These are phyloP conservation scores for Trypanosoma conorhini DNA, from an alignment of 208 protist species.

Conservation along the genomic window DNA sequence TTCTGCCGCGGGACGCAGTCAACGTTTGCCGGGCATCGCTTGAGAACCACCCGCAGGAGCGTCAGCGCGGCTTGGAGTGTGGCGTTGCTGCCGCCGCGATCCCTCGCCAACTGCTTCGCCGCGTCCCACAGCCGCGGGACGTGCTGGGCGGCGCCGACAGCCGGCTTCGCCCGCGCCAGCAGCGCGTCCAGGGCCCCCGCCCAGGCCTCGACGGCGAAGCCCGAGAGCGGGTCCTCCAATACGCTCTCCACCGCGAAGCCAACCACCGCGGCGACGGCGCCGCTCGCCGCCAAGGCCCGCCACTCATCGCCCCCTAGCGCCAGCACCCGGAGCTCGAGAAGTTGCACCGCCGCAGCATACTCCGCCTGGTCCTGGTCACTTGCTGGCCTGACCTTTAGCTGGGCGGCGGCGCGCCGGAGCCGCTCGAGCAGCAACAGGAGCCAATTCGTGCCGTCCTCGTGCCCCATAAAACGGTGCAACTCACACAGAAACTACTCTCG, in stretches of 20 bases:
- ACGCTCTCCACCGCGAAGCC: conserved; percentile 42
- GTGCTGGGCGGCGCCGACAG: conserved; percentile 24
- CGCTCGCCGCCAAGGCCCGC: conserved; percentile 22
- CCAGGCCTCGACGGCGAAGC: conserved; percentile 44
- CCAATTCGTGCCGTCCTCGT: not conserved
- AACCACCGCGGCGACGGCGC: conserved; percentile 29
- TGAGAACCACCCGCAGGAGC: conserved; percentile 56
- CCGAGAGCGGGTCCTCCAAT: conserved; percentile 43
- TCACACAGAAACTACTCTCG: not conserved
- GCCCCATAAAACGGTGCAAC: not conserved
- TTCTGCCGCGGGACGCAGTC: conserved; percentile 34
- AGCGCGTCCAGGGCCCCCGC: conserved; percentile 28
- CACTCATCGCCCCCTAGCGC: not conserved
- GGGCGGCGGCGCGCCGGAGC: not conserved
- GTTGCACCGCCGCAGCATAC: conserved; percentile 14
- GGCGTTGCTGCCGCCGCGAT: conserved; percentile 8
- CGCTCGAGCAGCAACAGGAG: conserved; percentile 2
- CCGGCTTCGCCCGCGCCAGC: conserved; percentile 15
- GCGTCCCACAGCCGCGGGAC: conserved; percentile 32
- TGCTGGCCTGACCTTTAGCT: not conserved
- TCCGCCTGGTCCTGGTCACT: conserved; percentile 6
- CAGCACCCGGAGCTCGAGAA: conserved; percentile 9
- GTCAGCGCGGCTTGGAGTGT: conserved; percentile 32
- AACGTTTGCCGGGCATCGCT: conserved; percentile 29
- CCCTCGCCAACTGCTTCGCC: conserved; percentile 29